Evolutionary conservation across 2,329 filamentous ascomycete species (phyloP), one percentile per base, ranked within the genome.

Genomic region (Emmonsia crescens): DNA sequence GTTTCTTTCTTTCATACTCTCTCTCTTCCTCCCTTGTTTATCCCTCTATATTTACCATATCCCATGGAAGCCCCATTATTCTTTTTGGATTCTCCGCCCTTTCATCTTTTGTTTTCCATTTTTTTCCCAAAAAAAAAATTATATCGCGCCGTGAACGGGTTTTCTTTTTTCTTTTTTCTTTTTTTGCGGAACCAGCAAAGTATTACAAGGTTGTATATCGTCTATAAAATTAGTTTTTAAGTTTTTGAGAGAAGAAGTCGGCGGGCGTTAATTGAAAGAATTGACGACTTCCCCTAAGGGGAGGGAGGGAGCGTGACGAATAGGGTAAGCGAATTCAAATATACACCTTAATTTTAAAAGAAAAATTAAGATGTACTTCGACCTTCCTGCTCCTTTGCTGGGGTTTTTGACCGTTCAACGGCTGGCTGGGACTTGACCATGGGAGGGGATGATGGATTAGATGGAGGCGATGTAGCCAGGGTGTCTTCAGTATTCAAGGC

Each of bases 401-500:
- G 54, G n/a, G 64, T 10, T 49, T 52, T 73, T 63, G 72, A 70
- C 71, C 76, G 75, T 67, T 77, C 75, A 64, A 73, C 71, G 58
- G 73, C 73, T 60, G 77, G 77, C 69, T 77, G 77, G 55, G 76
- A 74, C 68, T 80, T 80, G 62, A 74, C 74, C 61, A 76, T 71
- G 61, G 75, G 71, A 60, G 79, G 79, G 38, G 79, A 80, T 51
- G 76, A 74, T 44, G 77, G 76, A 68, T 77, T 75, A 29, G 77
- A 79, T 40, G 78, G 77, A 49, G 78, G 78, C 60, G 79, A 80
- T 27, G 75, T 76, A 36, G 77, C 76, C 68, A 78, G 72, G 69
- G 76, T 76, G 66, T 77, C 74, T 61, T 72, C 71, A 64, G 75
- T 76, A 70, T 80, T 77, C 66, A 80, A 72, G 64, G 68, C 69